phyloP scores from a whole-genome alignment of 2,329 filamentous ascomycete species.

The Aulographum hederae region DNA sequence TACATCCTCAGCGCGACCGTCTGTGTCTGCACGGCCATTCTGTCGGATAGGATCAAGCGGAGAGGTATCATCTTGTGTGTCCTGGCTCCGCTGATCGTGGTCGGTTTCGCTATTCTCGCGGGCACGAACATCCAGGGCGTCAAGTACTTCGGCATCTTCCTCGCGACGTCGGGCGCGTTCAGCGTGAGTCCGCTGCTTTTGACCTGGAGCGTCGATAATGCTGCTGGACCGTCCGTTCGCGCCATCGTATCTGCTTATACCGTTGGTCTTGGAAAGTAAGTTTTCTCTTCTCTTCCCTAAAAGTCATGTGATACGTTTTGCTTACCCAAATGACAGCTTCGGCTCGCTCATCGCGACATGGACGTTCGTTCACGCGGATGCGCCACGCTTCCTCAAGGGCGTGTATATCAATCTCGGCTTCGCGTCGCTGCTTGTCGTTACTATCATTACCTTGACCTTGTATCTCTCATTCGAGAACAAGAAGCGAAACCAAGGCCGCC shows the following conservation, averaged over 20 bases:
- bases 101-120: constrained; percentile 32
- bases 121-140: neutral
- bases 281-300: too few relatives aligned
- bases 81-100: constrained; percentile 23
- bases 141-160: neutral
- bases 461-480: too few relatives aligned
- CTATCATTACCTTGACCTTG: too few relatives aligned
- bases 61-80: constrained; percentile 18
- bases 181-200: neutral
- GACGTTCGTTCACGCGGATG: too few relatives aligned
- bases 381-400: too few relatives aligned
- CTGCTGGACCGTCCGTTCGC: neutral
- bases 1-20: constrained; percentile 21
- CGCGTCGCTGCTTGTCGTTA: too few relatives aligned
- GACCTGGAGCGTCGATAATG: neutral
- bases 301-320: too few relatives aligned
- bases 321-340: too few relatives aligned
- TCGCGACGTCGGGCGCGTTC: neutral
- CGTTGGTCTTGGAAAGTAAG: too few relatives aligned
- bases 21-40: constrained; percentile 30
- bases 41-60: constrained; percentile 33
- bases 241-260: neutral
- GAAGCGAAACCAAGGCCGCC: too few relatives aligned
- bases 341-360: too few relatives aligned
- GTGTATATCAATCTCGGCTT: too few relatives aligned